These are phyloP conservation scores for Alternaria solani DNA, from an alignment of 2,329 filamentous ascomycete species.

Conservation along the genomic window DNA sequence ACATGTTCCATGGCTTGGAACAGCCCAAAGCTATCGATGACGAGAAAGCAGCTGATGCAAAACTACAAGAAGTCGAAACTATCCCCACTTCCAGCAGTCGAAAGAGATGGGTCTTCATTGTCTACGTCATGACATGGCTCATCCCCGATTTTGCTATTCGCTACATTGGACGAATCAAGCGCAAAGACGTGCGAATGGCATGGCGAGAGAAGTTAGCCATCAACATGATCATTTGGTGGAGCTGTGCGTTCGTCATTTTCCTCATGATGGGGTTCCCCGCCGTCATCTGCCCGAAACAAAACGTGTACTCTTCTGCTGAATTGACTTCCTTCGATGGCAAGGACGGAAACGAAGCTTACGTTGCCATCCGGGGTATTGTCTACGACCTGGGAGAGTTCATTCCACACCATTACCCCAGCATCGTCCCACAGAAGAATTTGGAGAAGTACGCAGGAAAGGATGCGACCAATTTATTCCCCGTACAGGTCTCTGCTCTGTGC, in stretches of 20 bases:
- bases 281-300: conserved; percentile 88
- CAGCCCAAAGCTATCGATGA: conserved; percentile 94
- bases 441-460: conserved; percentile 87
- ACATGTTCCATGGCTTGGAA: conserved; percentile 98
- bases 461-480: conserved; percentile 86
- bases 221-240: conserved; percentile 95
- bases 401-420: conserved; percentile 78
- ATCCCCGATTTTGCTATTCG: conserved; percentile 85
- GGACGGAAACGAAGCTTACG: conserved; percentile 68
- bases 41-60: conserved; percentile 91
- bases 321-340: conserved; percentile 78
- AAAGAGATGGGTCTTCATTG: conserved; percentile 88
- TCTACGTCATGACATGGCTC: conserved; percentile 85
- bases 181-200: conserved; percentile 89
- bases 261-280: conserved; percentile 88
- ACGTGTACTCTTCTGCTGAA: conserved; percentile 84
- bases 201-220: conserved; percentile 99
- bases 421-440: conserved; percentile 67
- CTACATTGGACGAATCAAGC: conserved; percentile 80
- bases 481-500: conserved; percentile 93
- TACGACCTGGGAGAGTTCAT: conserved; percentile 81
- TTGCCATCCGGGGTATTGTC: conserved; percentile 87
- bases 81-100: conserved; percentile 78
- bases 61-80: conserved; percentile 89
- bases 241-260: conserved; percentile 80